Conservation (phyloP, 2,329 filamentous ascomycete species). For the Stachybotrys echinatus region DNA sequence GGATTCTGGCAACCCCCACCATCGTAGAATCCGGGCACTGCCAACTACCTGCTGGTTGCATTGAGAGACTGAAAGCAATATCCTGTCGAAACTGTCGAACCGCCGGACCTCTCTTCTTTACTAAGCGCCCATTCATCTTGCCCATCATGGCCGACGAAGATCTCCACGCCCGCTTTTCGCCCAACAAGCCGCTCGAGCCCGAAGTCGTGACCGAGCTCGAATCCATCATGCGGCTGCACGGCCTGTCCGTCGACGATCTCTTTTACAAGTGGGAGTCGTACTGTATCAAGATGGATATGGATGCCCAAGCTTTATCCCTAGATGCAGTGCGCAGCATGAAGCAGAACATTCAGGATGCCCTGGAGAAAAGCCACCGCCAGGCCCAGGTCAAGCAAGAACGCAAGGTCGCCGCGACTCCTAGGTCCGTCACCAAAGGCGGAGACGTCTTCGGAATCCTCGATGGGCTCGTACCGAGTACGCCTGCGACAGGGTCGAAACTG, state of each 20-base stretch:
- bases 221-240: constrained; percentile 81
- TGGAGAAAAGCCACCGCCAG: constrained; percentile 71
- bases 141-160: constrained; percentile 30
- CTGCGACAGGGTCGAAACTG: constrained; percentile 37
- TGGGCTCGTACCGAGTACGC: constrained; percentile 61
- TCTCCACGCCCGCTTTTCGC: constrained; percentile 28
- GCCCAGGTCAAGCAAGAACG: constrained; percentile 59
- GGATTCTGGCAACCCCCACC: neutral
- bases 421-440: constrained; percentile 46
- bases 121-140: neutral
- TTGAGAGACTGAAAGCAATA: neutral
- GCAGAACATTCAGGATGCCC: constrained; percentile 74
- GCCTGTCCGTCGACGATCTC: constrained; percentile 75
- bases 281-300: constrained; percentile 86
- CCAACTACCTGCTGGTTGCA: neutral
- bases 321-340: constrained; percentile 74
- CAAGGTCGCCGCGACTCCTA: constrained; percentile 56
- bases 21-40: neutral
- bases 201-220: constrained; percentile 78
- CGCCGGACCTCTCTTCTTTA: neutral
- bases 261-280: constrained; percentile 99
- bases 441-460: constrained; percentile 86
- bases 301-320: constrained; percentile 64
- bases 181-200: constrained; percentile 52
- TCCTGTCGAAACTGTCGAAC: neutral